phyloP scores from a whole-genome alignment of 257 asterid species.

The Capsicum baccatum region DNA sequence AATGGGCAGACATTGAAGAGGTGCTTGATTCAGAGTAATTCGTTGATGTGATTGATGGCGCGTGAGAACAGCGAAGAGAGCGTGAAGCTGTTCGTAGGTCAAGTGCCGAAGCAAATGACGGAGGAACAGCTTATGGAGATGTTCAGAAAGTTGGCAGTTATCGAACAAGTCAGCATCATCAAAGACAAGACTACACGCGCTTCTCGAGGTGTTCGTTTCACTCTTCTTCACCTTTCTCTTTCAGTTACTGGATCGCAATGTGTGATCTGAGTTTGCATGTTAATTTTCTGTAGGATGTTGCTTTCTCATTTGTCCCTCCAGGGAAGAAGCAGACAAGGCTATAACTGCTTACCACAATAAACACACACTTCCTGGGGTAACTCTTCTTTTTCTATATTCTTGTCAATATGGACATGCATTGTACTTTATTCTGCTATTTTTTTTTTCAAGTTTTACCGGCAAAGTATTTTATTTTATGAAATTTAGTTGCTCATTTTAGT shows the following conservation, averaged over 20 bases:
- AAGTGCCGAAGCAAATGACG: constrained; percentile 88
- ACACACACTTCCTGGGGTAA: constrained; percentile 89
- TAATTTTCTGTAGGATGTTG: constrained; percentile 66
- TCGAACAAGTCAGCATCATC: constrained; percentile 88
- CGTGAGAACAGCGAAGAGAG: constrained; percentile 61
- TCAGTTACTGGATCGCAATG: constrained; percentile 53
- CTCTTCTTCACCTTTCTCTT: constrained; percentile 13
- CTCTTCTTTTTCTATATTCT: constrained; percentile 25
- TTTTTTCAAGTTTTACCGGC: background rate
- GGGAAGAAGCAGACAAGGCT: constrained; percentile 98
- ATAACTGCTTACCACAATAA: constrained; percentile 78
- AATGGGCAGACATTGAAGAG: background rate
- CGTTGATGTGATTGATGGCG: constrained; percentile 56
- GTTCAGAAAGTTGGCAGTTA: constrained; percentile 76
- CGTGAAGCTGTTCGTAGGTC: constrained; percentile 98
- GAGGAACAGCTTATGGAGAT: constrained; percentile 70
- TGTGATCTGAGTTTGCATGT: constrained; percentile 36
- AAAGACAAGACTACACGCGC: constrained; percentile 87
- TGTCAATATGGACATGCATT: background rate
- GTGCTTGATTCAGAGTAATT: too few species aligned
- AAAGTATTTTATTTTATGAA: background rate
- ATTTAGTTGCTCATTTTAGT: background rate
- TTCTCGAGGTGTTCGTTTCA: constrained; percentile 67
- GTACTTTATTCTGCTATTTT: background rate
- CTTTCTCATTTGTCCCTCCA: constrained; percentile 82